Percentiles rank a stretch among this genome's conserved stretches.
phyloP scores from a whole-genome alignment of 2,329 filamentous ascomycete genomes.

The Aspergillus aculeatus region DNA sequence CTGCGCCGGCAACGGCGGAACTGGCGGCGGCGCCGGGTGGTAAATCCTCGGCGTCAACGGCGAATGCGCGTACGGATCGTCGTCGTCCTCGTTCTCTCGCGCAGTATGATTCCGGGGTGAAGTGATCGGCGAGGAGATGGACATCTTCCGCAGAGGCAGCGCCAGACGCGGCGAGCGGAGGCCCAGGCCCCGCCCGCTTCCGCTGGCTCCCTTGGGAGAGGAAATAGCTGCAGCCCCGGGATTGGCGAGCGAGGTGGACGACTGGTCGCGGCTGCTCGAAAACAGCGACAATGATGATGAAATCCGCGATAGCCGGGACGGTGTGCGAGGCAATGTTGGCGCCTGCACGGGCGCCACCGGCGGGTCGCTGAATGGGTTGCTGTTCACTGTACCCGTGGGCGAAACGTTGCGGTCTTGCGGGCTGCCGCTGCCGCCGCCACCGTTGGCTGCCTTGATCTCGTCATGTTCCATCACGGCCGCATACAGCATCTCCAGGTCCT shows the following conservation, averaged over 20 bases:
- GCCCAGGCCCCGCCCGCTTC: conserved; percentile 25
- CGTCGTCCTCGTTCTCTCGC: conserved; percentile 54
- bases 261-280: not conserved
- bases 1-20: not conserved
- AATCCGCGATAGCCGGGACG: not conserved
- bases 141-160: conserved; percentile 52
- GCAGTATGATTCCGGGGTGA: conserved; percentile 50
- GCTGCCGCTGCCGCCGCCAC: conserved; percentile 35
- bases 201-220: not conserved
- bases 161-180: conserved; percentile 40
- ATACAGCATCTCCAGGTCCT: conserved; percentile 87
- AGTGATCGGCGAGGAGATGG: conserved; percentile 57
- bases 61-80: conserved; percentile 42
- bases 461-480: conserved; percentile 91
- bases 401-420: conserved; percentile 20
- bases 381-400: conserved; percentile 14
- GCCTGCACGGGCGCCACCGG: not conserved
- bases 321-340: not conserved
- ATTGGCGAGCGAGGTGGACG: too few species aligned
- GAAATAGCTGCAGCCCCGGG: conserved; percentile 20
- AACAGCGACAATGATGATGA: not conserved
- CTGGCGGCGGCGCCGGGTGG: not conserved
- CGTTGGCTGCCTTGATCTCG: conserved; percentile 26
- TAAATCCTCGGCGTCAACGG: not conserved
- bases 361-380: conserved; percentile 21